Conservation (phyloP, 129 eudicot genomes). For the Gnaphalium uliginosum region DNA sequence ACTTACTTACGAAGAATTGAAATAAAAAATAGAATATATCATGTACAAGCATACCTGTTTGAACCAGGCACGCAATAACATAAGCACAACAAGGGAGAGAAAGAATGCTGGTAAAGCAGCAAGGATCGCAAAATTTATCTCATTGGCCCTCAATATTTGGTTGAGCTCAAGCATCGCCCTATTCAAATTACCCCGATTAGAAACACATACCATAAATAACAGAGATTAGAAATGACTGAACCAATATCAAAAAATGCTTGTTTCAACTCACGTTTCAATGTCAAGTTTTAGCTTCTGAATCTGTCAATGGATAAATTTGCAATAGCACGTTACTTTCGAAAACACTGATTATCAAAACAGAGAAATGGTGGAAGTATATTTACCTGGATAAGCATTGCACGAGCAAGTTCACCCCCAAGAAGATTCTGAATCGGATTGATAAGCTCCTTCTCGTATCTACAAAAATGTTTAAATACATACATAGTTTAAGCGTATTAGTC, state of each 20-base stretch:
- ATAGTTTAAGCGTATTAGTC: not conserved
- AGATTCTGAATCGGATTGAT: slow-evolving; percentile 93
- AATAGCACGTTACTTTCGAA: slow-evolving; percentile 25
- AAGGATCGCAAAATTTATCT: slow-evolving; percentile 90
- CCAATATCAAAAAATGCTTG: not conserved
- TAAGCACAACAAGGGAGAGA: slow-evolving; percentile 58
- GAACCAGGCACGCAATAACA: slow-evolving; percentile 89
- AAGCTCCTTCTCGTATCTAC: slow-evolving; percentile 94
- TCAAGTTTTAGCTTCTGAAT: slow-evolving; percentile 96
- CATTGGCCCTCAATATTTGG: slow-evolving; percentile 96
- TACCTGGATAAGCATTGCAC: slow-evolving; percentile 94
- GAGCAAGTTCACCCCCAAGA: slow-evolving; percentile 92
- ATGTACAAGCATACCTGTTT: slow-evolving; percentile 50
- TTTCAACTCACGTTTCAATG: slow-evolving; percentile 81
- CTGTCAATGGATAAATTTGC: slow-evolving; percentile 42
- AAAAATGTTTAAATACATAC: slow-evolving; percentile 2
- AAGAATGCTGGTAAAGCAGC: slow-evolving; percentile 98
- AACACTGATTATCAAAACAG: slow-evolving; percentile 13
- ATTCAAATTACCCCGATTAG: slow-evolving; percentile 25
- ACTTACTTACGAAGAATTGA: not conserved
- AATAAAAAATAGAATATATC: not conserved
- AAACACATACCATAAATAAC: not conserved
- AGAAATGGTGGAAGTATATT: slow-evolving; percentile 16
- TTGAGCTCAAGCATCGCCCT: slow-evolving; percentile 99
- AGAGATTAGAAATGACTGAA: slow-evolving; percentile 2